A percentile compares a stretch with the other conserved stretches of the same genome.
These are phyloP conservation scores for Yamadazyma friedrichii DNA, from an alignment of 1,139 yeast genomes.

Conservation along the genomic window DNA sequence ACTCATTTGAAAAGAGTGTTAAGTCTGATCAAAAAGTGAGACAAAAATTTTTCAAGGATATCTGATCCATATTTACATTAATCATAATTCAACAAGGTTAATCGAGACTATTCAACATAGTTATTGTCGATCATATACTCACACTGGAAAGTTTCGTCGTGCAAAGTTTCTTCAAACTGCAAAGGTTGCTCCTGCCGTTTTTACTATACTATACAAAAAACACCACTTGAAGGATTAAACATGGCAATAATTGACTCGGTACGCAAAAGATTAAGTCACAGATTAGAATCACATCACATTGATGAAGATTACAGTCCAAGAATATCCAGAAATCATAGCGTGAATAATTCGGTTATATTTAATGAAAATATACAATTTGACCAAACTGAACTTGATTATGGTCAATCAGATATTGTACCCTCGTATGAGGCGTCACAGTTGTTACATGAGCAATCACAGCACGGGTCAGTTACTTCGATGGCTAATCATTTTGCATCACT, in stretches of 20 bases:
- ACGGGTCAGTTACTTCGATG: not conserved
- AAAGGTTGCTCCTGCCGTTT: too few relatives aligned
- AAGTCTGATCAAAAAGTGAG: too few relatives aligned
- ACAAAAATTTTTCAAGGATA: too few relatives aligned
- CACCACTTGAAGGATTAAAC: slow-evolving; percentile 9
- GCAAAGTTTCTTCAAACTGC: too few relatives aligned
- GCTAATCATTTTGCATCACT: not conserved
- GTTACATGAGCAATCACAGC: slow-evolving; percentile 22
- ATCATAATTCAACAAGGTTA: slow-evolving; percentile 30
- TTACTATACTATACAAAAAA: slow-evolving; percentile 38
- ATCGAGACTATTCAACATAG: slow-evolving; percentile 92
- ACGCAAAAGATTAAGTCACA: slow-evolving; percentile 27
- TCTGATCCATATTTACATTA: too few relatives aligned
- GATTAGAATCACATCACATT: slow-evolving; percentile 34
- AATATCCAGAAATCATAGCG: slow-evolving; percentile 12
- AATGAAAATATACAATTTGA: slow-evolving; percentile 10
- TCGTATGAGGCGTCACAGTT: slow-evolving; percentile 46
- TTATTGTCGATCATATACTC: slow-evolving; percentile 14
- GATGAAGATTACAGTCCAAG: slow-evolving; percentile 36
- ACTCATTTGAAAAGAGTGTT: too few relatives aligned
- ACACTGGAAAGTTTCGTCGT: too few relatives aligned
- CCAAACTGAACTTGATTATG: slow-evolving; percentile 14
- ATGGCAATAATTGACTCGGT: slow-evolving; percentile 7
- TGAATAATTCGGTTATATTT: slow-evolving; percentile 11
- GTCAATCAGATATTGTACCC: slow-evolving; percentile 43